Evolutionary conservation across 2,329 filamentous ascomycete genomes (phyloP).

Genomic region (Fonsecaea erecta): DNA sequence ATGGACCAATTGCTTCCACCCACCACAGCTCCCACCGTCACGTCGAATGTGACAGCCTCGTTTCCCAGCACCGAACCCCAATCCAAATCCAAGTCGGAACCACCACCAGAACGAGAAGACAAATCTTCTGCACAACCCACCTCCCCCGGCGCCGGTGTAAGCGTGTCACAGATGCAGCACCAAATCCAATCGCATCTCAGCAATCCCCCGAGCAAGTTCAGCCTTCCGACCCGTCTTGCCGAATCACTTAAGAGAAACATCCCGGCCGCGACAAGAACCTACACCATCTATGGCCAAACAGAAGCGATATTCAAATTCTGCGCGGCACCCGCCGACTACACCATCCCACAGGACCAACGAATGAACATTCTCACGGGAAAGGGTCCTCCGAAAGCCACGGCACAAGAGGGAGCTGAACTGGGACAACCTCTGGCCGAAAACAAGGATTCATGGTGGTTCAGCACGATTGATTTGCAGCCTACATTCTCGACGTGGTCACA

Average conservation of each 20-base stretch:
- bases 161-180: constrained; percentile 28
- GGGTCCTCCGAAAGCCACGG: constrained; percentile 64
- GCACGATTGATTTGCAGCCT: constrained; percentile 62
- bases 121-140: constrained; percentile 17
- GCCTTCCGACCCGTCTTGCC: constrained; percentile 27
- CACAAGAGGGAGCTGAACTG: constrained; percentile 72
- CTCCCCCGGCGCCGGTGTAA: background rate
- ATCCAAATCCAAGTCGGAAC: constrained; percentile 13
- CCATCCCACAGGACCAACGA: constrained; percentile 70
- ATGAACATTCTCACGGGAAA: constrained; percentile 60
- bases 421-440: constrained; percentile 59
- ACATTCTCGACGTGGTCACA: constrained; percentile 97
- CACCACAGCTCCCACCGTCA: constrained; percentile 21
- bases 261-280: constrained; percentile 62
- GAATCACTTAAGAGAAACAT: constrained; percentile 42
- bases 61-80: constrained; percentile 16
- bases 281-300: constrained; percentile 78
- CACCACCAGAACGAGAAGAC: constrained; percentile 13
- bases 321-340: constrained; percentile 74
- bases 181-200: constrained; percentile 23
- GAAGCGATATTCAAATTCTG: constrained; percentile 79
- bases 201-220: constrained; percentile 13
- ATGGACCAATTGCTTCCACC: constrained; percentile 10
- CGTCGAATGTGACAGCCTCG: constrained; percentile 16
- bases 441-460: constrained; percentile 38